These are phyloP conservation scores for Trichomonas gallinae DNA, from an alignment of 208 protist genomes.

Conservation along the genomic window DNA sequence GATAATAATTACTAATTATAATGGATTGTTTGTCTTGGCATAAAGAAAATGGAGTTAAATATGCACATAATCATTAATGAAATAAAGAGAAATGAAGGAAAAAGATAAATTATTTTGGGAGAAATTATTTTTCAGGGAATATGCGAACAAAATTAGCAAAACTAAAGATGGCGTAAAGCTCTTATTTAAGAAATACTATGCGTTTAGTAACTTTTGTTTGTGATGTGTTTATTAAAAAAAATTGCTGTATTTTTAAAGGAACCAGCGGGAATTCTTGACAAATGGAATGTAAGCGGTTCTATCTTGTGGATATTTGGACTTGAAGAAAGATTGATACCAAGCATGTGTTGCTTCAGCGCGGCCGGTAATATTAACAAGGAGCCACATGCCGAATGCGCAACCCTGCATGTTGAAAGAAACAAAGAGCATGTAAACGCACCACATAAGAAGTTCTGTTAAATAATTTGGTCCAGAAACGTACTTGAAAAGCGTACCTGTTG, in stretches of 20 bases:
- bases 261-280: background rate
- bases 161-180: no score
- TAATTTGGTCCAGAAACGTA: conserved; percentile 10
- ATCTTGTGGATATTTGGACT: background rate
- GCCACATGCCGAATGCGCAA: background rate
- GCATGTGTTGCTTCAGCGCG: background rate
- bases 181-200: no score
- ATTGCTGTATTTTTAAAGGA: background rate
- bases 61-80: no score
- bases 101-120: no score
- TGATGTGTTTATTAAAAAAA: background rate
- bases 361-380: background rate
- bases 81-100: no score
- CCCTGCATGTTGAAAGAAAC: background rate
- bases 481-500: background rate
- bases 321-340: background rate
- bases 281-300: background rate
- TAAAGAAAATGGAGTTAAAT: no score
- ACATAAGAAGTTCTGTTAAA: background rate
- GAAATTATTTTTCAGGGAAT: no score
- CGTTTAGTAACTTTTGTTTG: no score
- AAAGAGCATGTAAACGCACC: background rate
- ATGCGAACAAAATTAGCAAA: no score
- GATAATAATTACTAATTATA: no score
- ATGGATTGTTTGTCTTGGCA: no score